A percentile compares a stretch with the other conserved stretches of the same genome.
Evolutionary conservation across 2,329 filamentous ascomycete genomes (phyloP).

Genomic region (Phoma sp.): DNA sequence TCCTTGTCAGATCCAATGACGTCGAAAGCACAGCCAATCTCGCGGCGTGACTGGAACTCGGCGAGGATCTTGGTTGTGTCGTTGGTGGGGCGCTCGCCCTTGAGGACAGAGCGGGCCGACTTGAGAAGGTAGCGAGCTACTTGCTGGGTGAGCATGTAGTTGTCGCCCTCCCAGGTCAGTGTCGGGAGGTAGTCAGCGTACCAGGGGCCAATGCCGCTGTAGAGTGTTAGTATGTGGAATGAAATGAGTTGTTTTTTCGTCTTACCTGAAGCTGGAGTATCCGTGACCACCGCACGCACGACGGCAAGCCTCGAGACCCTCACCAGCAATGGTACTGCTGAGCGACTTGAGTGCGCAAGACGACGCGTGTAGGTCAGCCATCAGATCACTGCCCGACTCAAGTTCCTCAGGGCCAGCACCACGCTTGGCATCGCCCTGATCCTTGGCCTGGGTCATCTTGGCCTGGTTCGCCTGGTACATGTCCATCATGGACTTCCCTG

Average conservation of each 20-base stretch:
- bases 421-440: conserved; percentile 47
- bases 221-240: conserved; percentile 9
- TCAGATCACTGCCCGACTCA: conserved; percentile 68
- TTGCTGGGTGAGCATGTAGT: conserved; percentile 84
- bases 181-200: conserved; percentile 79
- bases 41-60: conserved; percentile 69
- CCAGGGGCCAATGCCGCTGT: conserved; percentile 73
- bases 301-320: conserved; percentile 77
- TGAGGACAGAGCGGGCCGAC: conserved; percentile 73
- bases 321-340: conserved; percentile 74
- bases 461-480: conserved; percentile 77
- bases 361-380: conserved; percentile 78
- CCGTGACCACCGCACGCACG: conserved; percentile 80
- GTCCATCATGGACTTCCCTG: conserved; percentile 76
- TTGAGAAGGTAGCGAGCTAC: conserved; percentile 80
- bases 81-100: conserved; percentile 69
- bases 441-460: conserved; percentile 61
- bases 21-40: conserved; percentile 77
- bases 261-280: conserved; percentile 69
- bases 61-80: conserved; percentile 73
- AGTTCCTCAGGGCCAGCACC: conserved; percentile 73
- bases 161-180: conserved; percentile 78
- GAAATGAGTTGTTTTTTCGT: background rate
- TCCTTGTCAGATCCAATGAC: conserved; percentile 74
- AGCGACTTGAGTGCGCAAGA: conserved; percentile 79